Conservation (phyloP, 1,284 basidiomycete species). For the Peniophora sp. region DNA sequence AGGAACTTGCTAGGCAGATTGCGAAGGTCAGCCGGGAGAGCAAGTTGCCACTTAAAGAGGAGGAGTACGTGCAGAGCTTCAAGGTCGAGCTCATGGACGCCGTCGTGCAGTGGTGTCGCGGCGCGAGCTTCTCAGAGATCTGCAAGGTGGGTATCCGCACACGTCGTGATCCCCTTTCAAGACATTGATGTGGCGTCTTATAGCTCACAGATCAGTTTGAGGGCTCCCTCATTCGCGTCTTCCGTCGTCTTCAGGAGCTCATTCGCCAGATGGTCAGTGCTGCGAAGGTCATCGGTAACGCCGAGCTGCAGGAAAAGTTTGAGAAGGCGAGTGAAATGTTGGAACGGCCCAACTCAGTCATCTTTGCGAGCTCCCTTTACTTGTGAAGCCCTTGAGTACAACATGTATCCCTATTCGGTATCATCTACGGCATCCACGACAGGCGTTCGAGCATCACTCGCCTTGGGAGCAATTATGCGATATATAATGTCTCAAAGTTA, state of each 20-base stretch:
- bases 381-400: too few species aligned
- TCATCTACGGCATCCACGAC: too few species aligned
- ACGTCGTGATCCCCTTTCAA: not conserved
- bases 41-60: slow-evolving; percentile 83
- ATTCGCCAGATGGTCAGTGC: slow-evolving; percentile 93
- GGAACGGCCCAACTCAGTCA: slow-evolving; percentile 87
- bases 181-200: not conserved
- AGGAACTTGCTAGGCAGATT: slow-evolving; percentile 91
- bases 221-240: slow-evolving; percentile 89
- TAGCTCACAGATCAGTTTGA: slow-evolving; percentile 96
- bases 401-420: too few species aligned
- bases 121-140: slow-evolving; percentile 93
- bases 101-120: slow-evolving; percentile 95
- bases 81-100: slow-evolving; percentile 98
- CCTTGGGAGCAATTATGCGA: too few species aligned
- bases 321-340: slow-evolving; percentile 83
- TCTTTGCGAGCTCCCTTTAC: slow-evolving; percentile 87
- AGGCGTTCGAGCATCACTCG: too few species aligned
- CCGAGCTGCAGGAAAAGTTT: slow-evolving; percentile 88
- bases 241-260: slow-evolving; percentile 89
- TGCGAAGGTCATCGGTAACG: slow-evolving; percentile 94
- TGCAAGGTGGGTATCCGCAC: slow-evolving; percentile 70
- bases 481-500: too few species aligned
- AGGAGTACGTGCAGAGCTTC: slow-evolving; percentile 94
- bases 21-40: slow-evolving; percentile 94